Conservation (phyloP, 257 asterid genomes). For the Scutellaria minor region DNA sequence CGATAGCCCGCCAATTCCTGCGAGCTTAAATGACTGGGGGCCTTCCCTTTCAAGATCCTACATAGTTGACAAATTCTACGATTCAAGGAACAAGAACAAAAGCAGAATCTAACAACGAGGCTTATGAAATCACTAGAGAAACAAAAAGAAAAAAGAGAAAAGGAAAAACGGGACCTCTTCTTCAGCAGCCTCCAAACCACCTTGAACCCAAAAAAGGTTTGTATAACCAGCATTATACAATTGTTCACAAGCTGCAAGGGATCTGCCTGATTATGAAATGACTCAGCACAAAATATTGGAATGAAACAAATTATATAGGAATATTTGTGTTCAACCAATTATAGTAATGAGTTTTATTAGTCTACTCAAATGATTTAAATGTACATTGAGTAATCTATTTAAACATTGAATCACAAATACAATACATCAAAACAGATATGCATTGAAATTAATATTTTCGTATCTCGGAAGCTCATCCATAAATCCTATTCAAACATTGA, state of each 20-base stretch:
- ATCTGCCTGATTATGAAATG: slow-evolving; percentile 67
- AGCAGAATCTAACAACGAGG: slow-evolving; percentile 10
- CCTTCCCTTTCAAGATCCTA: slow-evolving; percentile 97
- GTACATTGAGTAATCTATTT: neutral
- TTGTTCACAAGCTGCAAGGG: slow-evolving; percentile 98
- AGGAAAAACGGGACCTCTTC: slow-evolving; percentile 63
- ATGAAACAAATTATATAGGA: neutral
- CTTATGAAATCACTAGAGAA: neutral
- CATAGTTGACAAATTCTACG: slow-evolving; percentile 24
- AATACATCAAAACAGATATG: neutral
- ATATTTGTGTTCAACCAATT: neutral
- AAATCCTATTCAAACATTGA: too few species aligned
- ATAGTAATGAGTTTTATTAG: neutral
- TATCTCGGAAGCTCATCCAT: neutral
- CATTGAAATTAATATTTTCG: neutral
- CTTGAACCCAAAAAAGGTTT: slow-evolving; percentile 92
- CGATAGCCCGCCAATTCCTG: slow-evolving; percentile 98
- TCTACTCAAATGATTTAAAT: neutral
- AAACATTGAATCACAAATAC: neutral
- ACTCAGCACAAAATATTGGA: slow-evolving; percentile 33
- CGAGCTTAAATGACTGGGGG: slow-evolving; percentile 83
- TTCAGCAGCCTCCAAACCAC: slow-evolving; percentile 93
- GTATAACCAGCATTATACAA: slow-evolving; percentile 76
- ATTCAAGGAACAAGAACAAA: slow-evolving; percentile 12
- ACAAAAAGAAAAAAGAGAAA: neutral